Base-by-base conservation (phyloP, 257 asterid genomes). In the Ilex aquifolium region DNA sequence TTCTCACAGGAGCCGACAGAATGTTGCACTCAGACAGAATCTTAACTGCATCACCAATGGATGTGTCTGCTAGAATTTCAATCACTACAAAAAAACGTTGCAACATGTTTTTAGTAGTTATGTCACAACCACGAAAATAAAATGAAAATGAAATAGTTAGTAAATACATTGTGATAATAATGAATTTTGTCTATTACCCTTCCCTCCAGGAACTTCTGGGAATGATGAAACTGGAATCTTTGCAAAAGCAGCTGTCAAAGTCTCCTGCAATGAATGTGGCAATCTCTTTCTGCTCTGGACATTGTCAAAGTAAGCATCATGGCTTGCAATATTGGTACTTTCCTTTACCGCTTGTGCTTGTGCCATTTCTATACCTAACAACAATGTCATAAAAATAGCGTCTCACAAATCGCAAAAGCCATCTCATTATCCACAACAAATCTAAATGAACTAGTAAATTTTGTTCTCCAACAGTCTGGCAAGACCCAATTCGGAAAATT, bases 121-220 rank as follows among this genome's bases (percentile, higher is more conserved):
- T 6, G 14, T 7, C 54, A 49, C 14, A 49, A 11, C 54, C 54
- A 49, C n/a, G 13, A 46, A 3, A 10, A 46, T 46, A 14, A 46
- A 10, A 7, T 46, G 13, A 7, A 42, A 42, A 46, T 11, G 11
- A 46, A 46, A 12, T 46, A 46, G 13, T 5, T 3, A 46, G n/a
- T 46, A 10, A 46, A 46, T 5, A 46, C 52, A 46, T 46, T 10
- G 10, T 10, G 12, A 42, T 42, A 42, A 0, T 11, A 42, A 6
- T 10, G n/a, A 46, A 46, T 14, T 14, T 10, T 21, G 7, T 12
- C 44, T 10, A 3, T 55, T 48, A 88, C 98, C 95, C 82, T 82
- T 89, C 69, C 97, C 95, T 16, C 97, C 95, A 4, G 87, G 95
- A 63, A 92, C 91, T 65, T 73, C 76, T 2, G 97, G 97, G 74